Base-by-base conservation (phyloP, 257 asterid genomes). In the Ilex asprella region DNA sequence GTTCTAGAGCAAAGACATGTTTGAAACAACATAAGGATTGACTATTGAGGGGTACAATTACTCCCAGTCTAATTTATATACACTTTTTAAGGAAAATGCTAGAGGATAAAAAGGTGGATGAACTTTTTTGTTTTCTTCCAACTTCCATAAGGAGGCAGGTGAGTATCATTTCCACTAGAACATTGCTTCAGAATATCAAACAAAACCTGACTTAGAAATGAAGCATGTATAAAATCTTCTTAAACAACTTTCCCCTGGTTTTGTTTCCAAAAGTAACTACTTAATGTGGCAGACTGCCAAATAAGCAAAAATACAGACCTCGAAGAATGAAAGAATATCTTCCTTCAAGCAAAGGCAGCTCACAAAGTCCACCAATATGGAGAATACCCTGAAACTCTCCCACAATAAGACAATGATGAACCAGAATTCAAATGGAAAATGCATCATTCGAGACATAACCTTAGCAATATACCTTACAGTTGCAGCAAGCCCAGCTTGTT, bases 261-360 rank as follows among this genome's bases (percentile, higher is more conserved):
- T 35, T 35, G 41, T 35, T 35, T 35, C 41, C 41, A 35, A 3
- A 35, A 35, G 8, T 35, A 35, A 2, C 41, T 35, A 35, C 41
- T 35, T 35, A 8, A 35, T 35, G 41, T 35, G 41, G 41, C 41
- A 35, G 7, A 35, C 41, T 3, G 5, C 41, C 5, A 35, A 35
- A 5, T 46, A 12, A 53, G 31, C 56, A 44, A 21, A 66, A 56
- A 55, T 60, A 65, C 78, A 78, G 62, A 80, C 95, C 93, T 82
- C 82, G 31, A 77, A 50, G 32, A 81, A 74, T 69, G 72, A 41
- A 55, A 80, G 63, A 63, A 79, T 75, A 75, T 80, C 87, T 71
- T 81, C 84, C 77, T 72, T 76, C 56, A 55, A 71, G 70, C 70
- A 68, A 69, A 84, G 80, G 78, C 88, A 67, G 73, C 79, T 69